Evolutionary conservation across 2,329 filamentous ascomycete species (phyloP).

Genomic region (Colletotrichum musicola): DNA sequence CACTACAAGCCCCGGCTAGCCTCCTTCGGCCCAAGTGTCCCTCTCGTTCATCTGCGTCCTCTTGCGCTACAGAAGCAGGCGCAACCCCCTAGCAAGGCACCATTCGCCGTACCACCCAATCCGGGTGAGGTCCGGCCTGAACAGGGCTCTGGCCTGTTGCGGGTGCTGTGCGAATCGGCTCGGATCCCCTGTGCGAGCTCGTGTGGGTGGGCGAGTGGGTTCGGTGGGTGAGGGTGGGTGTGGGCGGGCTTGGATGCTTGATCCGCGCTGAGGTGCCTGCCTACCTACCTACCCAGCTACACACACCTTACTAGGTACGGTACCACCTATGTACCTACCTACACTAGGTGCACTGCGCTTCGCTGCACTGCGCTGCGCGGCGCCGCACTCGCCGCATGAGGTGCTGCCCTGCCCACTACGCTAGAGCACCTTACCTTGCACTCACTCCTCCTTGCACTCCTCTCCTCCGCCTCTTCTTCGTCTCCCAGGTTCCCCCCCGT

Average conservation of each 20-base stretch:
- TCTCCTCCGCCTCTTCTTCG: constrained; percentile 28
- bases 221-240: constrained; percentile 34
- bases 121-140: constrained; percentile 20
- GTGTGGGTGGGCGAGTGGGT: constrained; percentile 33
- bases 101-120: constrained; percentile 26
- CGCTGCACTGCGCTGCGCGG: constrained; percentile 1
- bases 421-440: too few relatives aligned
- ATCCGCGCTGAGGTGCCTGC: constrained; percentile 7
- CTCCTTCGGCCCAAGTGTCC: constrained; percentile 34
- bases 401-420: too few relatives aligned
- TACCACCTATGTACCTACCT: not conserved
- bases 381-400: not conserved
- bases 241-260: constrained; percentile 15
- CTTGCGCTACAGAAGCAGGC: constrained; percentile 33
- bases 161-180: constrained; percentile 12
- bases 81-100: constrained; percentile 37
- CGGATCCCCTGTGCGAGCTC: constrained; percentile 19
- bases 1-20: constrained; percentile 29
- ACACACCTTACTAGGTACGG: not conserved
- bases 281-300: not conserved
- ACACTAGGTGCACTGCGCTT: not conserved
- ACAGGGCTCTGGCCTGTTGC: constrained; percentile 29
- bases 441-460: not conserved
- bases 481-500: constrained; percentile 36
- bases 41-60: constrained; percentile 28